phyloP scores from a whole-genome alignment of 371 early-diverging fungal species.

The Mucor plumbeus region DNA sequence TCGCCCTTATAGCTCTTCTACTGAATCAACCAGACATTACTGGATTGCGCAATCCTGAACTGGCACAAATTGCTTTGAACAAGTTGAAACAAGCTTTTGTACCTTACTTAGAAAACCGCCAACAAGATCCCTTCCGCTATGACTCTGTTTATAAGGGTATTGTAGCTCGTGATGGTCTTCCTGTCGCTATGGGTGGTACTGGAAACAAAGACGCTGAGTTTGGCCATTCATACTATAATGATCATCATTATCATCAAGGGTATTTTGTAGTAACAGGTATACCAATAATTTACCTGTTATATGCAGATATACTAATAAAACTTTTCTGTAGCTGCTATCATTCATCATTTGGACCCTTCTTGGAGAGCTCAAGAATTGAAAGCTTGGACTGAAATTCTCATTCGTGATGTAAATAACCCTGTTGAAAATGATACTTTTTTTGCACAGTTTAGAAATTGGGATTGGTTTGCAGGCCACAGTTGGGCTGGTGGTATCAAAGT shows the following conservation, averaged over 20 bases:
- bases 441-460: slow-evolving; percentile 71
- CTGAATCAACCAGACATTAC: slow-evolving; percentile 54
- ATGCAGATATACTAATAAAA: not conserved
- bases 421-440: slow-evolving; percentile 58
- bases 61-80: slow-evolving; percentile 43
- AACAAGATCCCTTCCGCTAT: slow-evolving; percentile 63
- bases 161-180: slow-evolving; percentile 56
- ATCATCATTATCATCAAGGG: slow-evolving; percentile 87
- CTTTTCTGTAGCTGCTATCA: slow-evolving; percentile 58
- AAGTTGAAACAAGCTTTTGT: slow-evolving; percentile 53
- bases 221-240: slow-evolving; percentile 62
- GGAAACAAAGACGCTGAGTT: slow-evolving; percentile 47
- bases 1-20: slow-evolving; percentile 69
- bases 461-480: slow-evolving; percentile 81
- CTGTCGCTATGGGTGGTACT: slow-evolving; percentile 45
- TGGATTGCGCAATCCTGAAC: slow-evolving; percentile 42
- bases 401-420: slow-evolving; percentile 76
- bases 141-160: slow-evolving; percentile 73
- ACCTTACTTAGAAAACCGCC: slow-evolving; percentile 65
- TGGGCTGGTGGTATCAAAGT: slow-evolving; percentile 80
- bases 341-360: slow-evolving; percentile 64
- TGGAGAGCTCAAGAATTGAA: slow-evolving; percentile 52
- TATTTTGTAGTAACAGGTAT: slow-evolving; percentile 61
- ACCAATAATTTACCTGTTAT: no score
- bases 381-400: slow-evolving; percentile 48